phyloP scores from a whole-genome alignment of 495 filamentous ascomycete species.

The Chaetomium cochliodes region DNA sequence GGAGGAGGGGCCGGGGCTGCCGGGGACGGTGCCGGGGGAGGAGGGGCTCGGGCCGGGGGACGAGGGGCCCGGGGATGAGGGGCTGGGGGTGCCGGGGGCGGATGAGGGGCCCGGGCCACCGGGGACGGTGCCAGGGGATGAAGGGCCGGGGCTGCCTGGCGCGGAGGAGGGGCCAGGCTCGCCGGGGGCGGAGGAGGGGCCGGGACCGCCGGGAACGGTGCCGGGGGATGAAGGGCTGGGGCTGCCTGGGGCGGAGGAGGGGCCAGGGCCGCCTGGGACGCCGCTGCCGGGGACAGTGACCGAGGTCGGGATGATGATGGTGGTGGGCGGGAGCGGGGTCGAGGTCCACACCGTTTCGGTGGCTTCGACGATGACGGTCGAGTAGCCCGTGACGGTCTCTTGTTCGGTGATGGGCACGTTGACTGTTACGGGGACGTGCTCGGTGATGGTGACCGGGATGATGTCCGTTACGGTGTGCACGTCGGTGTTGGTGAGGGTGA shows the following conservation, averaged over 20 bases:
- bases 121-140: too few species aligned
- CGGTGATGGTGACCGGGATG: slow-evolving; percentile 27
- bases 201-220: too few species aligned
- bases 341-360: slow-evolving; percentile 26
- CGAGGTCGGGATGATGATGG: slow-evolving; percentile 36
- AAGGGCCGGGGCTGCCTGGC: too few species aligned
- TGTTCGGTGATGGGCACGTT: slow-evolving; percentile 18
- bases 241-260: too few species aligned
- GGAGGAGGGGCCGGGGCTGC: too few species aligned
- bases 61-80: not conserved
- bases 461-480: slow-evolving; percentile 32
- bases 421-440: slow-evolving; percentile 25
- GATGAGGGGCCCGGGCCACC: too few species aligned
- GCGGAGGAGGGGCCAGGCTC: too few species aligned
- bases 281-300: slow-evolving; percentile 14
- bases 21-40: too few species aligned
- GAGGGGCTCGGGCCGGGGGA: not conserved
- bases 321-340: slow-evolving; percentile 26
- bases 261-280: too few species aligned
- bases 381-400: slow-evolving; percentile 31
- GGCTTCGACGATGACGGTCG: slow-evolving; percentile 31
- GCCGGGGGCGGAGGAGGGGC: too few species aligned
- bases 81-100: not conserved
- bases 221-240: too few species aligned
- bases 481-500: slow-evolving; percentile 41